Evolutionary conservation across 495 filamentous ascomycete species (phyloP), one percentile per base, ranked within the genome.

Genomic region (Parathielavia hyrcaniae): DNA sequence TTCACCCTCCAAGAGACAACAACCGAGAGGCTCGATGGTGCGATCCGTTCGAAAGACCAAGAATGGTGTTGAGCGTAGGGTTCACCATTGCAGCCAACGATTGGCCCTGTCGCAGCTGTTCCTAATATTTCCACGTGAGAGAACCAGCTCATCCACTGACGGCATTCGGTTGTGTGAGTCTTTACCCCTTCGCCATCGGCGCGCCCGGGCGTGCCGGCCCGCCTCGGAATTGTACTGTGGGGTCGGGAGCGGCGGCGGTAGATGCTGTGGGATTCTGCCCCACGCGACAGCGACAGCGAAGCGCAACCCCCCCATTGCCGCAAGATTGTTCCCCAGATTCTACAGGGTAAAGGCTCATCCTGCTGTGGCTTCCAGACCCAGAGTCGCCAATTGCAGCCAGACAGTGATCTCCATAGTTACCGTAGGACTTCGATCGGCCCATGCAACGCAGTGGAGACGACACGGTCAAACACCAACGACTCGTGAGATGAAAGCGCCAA

Each of bases 201-300:
- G n/a, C 0, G n/a, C n/a, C n/a, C n/a, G n/a, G n/a, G n/a, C n/a
- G n/a, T n/a, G n/a, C n/a, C n/a, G n/a, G n/a, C n/a, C n/a, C n/a
- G n/a, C 50, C 43, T 57, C 54, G 55, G 50, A 26, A 59, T 32
- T 53, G 49, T 41, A 16, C 39, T n/a, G 57, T 59, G 57, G 57
- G 57, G 57, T 59, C 57, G 57, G 57, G 5, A 53, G 48, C 50
- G 23, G 57, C 50, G 20, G 41, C 57, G 57, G 57, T 45, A 59
- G 41, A 47, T 52, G n/a, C n/a, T n/a, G n/a, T n/a, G 49, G 17
- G 36, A 10, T 10, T 22, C 32, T 20, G 16, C 48, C 10, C 50
- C 50, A 53, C 50, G 50, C 38, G 36, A 44, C 22, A 34, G 26
- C 2, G 6, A 30, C 26, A 30, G 26, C 26, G 26, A 30, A 30